Conservation (phyloP, 345 rosid genomes). For the Pseudoturritis turrita region DNA sequence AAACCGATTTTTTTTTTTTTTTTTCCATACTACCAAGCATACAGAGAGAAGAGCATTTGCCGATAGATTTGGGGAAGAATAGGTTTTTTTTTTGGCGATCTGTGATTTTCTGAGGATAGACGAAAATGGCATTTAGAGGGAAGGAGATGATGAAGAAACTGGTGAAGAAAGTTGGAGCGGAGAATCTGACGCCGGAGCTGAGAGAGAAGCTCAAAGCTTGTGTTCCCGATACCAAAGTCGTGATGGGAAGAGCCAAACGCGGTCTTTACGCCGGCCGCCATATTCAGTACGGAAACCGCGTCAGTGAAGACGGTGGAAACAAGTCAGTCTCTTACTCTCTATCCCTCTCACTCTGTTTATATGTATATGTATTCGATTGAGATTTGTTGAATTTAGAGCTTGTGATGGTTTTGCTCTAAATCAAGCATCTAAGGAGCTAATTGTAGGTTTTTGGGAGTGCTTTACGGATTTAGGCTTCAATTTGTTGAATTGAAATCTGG, state of each 20-base stretch:
- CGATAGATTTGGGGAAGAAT: slow-evolving; percentile 5
- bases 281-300: slow-evolving; percentile 79
- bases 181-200: slow-evolving; percentile 51
- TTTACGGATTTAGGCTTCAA: not conserved
- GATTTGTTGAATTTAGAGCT: not conserved
- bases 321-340: slow-evolving; percentile 38
- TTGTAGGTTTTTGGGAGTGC: not conserved
- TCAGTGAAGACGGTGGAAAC: slow-evolving; percentile 97
- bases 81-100: slow-evolving; percentile 4
- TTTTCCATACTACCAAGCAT: not conserved
- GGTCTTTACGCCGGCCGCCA: slow-evolving; percentile 91
- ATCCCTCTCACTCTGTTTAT: not conserved
- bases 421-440: not conserved
- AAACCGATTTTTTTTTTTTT: slow-evolving; percentile 2
- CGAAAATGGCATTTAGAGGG: slow-evolving; percentile 76
- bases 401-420: not conserved
- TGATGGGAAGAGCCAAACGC: slow-evolving; percentile 82
- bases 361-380: not conserved
- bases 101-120: not conserved
- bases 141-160: slow-evolving; percentile 85
- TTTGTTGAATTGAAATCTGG: not conserved
- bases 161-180: slow-evolving; percentile 67
- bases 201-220: slow-evolving; percentile 60
- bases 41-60: slow-evolving; percentile 3
- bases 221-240: slow-evolving; percentile 65